Evolutionary conservation across 345 rosid species (phyloP), one percentile per base, ranked within the genome.

Genomic region (Citrus glauca): DNA sequence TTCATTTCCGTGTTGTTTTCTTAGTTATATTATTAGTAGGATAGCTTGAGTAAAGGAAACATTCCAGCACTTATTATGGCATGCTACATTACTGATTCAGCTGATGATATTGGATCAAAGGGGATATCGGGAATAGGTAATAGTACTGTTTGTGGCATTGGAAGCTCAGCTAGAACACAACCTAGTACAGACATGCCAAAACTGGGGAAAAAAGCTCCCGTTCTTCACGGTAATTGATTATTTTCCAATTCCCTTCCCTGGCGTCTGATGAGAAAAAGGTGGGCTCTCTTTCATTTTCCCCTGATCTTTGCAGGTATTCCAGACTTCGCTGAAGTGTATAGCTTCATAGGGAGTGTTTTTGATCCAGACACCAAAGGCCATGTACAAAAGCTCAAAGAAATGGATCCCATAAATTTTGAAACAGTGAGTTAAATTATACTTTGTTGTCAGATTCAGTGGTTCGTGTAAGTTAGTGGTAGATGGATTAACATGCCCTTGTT

Each of bases 391-490:
- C 97, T 95, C 75, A 88, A 93, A 88, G 99, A 90, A 82, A 95
- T 95, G 99, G 99, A 95, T 79, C 99, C 98, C 71, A 90, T 93
- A 69, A 95, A 91, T 81, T 93, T 88, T 57, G 97, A 95, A 87
- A 95, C 99, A 60, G 99, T 93, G 79, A 90, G 98, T 83, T 62
- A 38, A 25, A 33, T 67, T 30, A 57, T 61, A 71, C 50, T 66
- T 74, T 38, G 7, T 69, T 40, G 73, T 25, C 24, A 74, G 59
- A 71, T 57, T 64, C 33, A 32, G 5, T 72, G 19, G 74, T 66
- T 75, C 59, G 40, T 17, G 13, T 53, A 53, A 53, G 50, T 45
- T 45, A 14, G 60, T 33, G 17, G 67, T 75, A 32, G 45, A 42
- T 71, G 35, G 24, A 57, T 14, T 71, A 38, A 79, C 69, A 14